Percentiles rank a stretch among this genome's conserved stretches.
These are phyloP conservation scores for Phytopythium sindhum DNA, from an alignment of 352 stramenopile genomes.

Conservation along the genomic window DNA sequence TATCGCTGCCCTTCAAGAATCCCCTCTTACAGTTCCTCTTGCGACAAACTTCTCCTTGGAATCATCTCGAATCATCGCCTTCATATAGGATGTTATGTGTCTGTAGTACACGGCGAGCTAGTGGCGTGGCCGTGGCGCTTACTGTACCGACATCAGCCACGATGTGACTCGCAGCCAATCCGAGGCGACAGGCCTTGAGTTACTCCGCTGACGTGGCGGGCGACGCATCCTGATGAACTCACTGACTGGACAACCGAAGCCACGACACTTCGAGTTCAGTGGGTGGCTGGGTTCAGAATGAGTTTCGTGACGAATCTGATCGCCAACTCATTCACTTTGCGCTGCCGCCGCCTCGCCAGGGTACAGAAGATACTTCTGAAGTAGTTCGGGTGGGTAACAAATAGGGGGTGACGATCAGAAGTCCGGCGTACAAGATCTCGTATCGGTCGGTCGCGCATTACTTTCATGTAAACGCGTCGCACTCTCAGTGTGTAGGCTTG, in stretches of 20 bases:
- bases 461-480: not conserved
- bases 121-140: not conserved
- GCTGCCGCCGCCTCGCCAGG: too few relatives aligned
- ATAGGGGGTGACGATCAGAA: not conserved
- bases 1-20: too few relatives aligned
- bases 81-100: not conserved
- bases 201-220: not conserved
- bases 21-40: too few relatives aligned
- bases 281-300: not conserved
- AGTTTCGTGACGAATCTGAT: not conserved
- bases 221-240: not conserved
- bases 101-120: not conserved
- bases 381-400: not conserved
- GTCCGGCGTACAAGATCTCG: not conserved
- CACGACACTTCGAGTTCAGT: not conserved
- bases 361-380: too few relatives aligned
- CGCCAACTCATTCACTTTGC: not conserved
- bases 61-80: not conserved
- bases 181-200: not conserved
- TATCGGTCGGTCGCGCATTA: too few relatives aligned
- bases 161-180: not conserved
- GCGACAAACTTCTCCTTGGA: too few relatives aligned
- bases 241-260: not conserved
- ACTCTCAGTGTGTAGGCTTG: too few relatives aligned
- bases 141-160: not conserved